Percentiles rank a stretch among this genome's conserved stretches.
Evolutionary conservation across 257 asterid species (phyloP).

Genomic region (Plantago elongata): DNA sequence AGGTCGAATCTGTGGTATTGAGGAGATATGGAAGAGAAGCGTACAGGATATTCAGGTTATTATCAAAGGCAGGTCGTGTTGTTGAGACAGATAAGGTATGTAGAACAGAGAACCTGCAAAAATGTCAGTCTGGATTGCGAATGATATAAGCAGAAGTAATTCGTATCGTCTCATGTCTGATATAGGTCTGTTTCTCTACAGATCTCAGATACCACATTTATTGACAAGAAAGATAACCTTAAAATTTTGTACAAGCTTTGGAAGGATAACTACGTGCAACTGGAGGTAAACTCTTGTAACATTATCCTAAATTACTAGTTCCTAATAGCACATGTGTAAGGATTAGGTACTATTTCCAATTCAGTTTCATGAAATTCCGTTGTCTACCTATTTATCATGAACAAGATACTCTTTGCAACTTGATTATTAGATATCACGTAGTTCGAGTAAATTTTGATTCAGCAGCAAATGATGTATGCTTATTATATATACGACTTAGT

Average conservation of each 20-base stretch:
- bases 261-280: constrained; percentile 71
- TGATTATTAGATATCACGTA: not conserved
- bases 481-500: no score
- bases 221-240: constrained; percentile 69
- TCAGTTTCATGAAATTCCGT: not conserved
- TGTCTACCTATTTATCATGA: not conserved
- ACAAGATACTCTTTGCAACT: not conserved
- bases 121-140: not conserved
- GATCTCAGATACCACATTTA: constrained; percentile 74
- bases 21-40: constrained; percentile 85
- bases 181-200: constrained; percentile 16
- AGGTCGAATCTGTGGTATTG: constrained; percentile 82
- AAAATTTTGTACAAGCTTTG: constrained; percentile 69
- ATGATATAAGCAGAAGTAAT: not conserved
- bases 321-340: not conserved
- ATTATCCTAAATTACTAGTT: constrained; percentile 13
- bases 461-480: not conserved
- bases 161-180: constrained; percentile 3
- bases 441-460: not conserved
- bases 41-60: constrained; percentile 72
- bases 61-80: constrained; percentile 46
- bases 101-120: not conserved
- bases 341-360: not conserved
- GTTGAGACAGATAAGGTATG: constrained; percentile 76
- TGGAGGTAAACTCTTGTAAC: constrained; percentile 55